These are phyloP conservation scores for Eucalyptus albens DNA, from an alignment of 345 rosid species.

Conservation along the genomic window DNA sequence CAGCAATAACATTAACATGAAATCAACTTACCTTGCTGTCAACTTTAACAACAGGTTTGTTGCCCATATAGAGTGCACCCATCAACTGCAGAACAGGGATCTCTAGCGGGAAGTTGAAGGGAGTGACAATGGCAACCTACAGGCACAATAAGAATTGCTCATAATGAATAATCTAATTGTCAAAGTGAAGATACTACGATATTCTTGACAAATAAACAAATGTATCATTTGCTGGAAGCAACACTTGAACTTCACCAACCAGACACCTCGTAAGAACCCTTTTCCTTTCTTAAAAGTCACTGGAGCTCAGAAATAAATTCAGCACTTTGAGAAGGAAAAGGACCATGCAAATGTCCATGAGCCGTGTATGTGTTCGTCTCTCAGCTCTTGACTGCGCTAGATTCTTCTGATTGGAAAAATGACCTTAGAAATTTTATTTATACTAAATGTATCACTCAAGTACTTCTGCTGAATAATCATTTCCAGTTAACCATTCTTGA, in stretches of 20 bases:
- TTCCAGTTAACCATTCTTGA: background rate
- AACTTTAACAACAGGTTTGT: constrained; percentile 89
- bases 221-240: background rate
- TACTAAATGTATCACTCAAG: background rate
- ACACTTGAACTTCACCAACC: background rate
- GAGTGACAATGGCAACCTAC: constrained; percentile 93
- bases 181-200: background rate
- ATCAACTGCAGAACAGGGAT: constrained; percentile 93
- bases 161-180: background rate
- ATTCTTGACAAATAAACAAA: background rate
- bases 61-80: constrained; percentile 99
- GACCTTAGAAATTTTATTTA: background rate
- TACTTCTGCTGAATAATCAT: background rate
- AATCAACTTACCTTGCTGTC: constrained; percentile 71
- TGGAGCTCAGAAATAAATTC: background rate
- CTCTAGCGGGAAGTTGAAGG: constrained; percentile 96
- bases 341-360: background rate
- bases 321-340: background rate
- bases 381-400: background rate
- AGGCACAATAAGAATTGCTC: background rate
- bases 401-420: background rate
- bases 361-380: background rate
- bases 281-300: background rate
- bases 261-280: background rate
- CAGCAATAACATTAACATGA: background rate